Percentiles rank a stretch among this genome's conserved stretches.
phyloP scores from a whole-genome alignment of 352 stramenopile species.

The Halophytophthora polymorphica region DNA sequence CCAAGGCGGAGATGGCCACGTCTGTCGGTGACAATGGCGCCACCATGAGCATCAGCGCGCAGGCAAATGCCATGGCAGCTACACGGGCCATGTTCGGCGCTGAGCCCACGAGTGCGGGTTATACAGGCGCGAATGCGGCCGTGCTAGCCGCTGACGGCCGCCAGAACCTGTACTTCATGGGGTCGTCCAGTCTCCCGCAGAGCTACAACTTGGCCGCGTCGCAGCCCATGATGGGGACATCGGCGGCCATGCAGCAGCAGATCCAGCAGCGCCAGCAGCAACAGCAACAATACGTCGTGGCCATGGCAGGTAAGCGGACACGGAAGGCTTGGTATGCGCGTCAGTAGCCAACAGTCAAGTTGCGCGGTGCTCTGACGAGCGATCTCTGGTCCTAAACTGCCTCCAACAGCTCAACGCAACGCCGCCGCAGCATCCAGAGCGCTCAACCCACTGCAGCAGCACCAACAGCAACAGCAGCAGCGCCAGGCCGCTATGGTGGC shows the following conservation, averaged over 20 bases:
- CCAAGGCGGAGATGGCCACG: slow-evolving; percentile 21
- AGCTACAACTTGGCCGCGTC: slow-evolving; percentile 15
- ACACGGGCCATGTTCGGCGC: slow-evolving; percentile 22
- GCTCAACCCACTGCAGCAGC: slow-evolving; percentile 15
- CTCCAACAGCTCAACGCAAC: slow-evolving; percentile 14
- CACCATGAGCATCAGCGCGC: slow-evolving; percentile 6
- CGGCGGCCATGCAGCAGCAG: slow-evolving; percentile 19
- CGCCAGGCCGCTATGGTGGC: slow-evolving; percentile 11
- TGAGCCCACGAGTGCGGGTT: background rate
- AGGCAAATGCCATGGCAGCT: slow-evolving; percentile 24
- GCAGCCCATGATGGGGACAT: slow-evolving; percentile 25
- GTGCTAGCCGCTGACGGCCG: background rate
- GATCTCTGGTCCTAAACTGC: background rate
- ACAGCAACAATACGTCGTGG: slow-evolving; percentile 28
- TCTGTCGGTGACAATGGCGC: background rate
- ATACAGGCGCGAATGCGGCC: too few species aligned
- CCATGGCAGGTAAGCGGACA: slow-evolving; percentile 20
- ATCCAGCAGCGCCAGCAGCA: slow-evolving; percentile 35
- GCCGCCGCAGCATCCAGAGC: background rate
- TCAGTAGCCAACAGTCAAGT: background rate
- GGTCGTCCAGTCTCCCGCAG: slow-evolving; percentile 31
- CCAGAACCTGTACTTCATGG: slow-evolving; percentile 23
- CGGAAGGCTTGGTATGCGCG: background rate
- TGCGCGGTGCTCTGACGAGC: background rate
- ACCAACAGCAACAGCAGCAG: slow-evolving; percentile 32